phyloP scores from a whole-genome alignment of 2,329 filamentous ascomycete genomes.

The Fusarium piperis region DNA sequence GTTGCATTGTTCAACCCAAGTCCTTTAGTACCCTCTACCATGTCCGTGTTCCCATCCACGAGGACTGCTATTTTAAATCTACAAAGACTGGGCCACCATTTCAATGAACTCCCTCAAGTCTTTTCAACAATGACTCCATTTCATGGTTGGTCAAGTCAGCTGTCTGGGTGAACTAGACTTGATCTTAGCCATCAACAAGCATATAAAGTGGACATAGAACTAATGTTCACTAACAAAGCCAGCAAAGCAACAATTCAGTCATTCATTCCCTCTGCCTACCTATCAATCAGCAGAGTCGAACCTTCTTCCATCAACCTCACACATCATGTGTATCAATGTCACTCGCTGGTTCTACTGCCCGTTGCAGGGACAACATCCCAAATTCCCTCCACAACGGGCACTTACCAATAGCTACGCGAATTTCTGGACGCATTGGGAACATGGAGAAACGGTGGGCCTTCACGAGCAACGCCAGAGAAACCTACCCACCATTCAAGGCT shows the following conservation, averaged over 20 bases:
- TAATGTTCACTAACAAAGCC: background rate
- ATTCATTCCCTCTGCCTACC: background rate
- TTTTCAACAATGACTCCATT: background rate
- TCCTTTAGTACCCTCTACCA: background rate
- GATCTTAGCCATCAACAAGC: background rate
- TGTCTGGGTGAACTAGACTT: background rate
- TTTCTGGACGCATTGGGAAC: background rate
- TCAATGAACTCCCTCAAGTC: background rate
- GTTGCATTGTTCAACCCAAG: background rate
- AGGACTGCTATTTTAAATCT: background rate
- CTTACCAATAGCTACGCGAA: background rate
- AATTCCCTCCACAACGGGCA: background rate
- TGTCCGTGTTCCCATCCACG: background rate
- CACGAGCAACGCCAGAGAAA: background rate
- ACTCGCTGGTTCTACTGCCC: slow-evolving; percentile 28
- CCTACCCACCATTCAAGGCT: background rate
- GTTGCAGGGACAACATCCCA: background rate
- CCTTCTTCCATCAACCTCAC: background rate
- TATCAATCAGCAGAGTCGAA: background rate
- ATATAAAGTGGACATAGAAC: background rate
- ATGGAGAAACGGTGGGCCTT: background rate
- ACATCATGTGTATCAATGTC: slow-evolving; percentile 30
- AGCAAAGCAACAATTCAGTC: background rate
- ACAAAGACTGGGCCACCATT: background rate
- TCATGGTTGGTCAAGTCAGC: background rate